These are phyloP conservation scores for Echium plantagineum DNA, from an alignment of 257 asterid genomes.

Conservation along the genomic window DNA sequence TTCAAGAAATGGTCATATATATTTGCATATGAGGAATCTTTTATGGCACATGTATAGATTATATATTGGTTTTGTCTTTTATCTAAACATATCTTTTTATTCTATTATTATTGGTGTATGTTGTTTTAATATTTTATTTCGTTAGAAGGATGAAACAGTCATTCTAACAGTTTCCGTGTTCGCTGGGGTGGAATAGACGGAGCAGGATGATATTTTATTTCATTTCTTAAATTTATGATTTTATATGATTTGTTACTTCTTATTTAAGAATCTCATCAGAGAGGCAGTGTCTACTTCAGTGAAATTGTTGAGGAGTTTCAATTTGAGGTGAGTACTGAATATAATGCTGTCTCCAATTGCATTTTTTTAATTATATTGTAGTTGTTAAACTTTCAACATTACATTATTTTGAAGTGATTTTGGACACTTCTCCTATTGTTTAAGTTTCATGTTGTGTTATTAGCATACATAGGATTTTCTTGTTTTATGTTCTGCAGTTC, in stretches of 20 bases:
- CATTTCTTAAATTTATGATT: neutral
- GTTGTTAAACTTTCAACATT: neutral
- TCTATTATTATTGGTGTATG: neutral
- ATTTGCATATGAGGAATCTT: neutral
- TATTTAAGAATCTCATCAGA: neutral
- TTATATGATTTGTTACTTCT: neutral
- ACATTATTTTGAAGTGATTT: too few species aligned
- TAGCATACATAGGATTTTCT: too few species aligned
- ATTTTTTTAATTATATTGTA: too few species aligned
- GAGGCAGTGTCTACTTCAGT: neutral
- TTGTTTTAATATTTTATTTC: too few species aligned
- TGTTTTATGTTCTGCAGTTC: too few species aligned
- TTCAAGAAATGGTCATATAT: neutral
- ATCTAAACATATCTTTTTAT: neutral
- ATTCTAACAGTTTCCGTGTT: too few species aligned
- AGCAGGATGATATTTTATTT: too few species aligned
- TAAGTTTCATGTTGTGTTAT: too few species aligned
- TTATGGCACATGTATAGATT: neutral
- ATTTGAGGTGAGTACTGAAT: neutral
- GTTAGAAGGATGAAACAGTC: too few species aligned
- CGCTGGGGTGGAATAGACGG: too few species aligned
- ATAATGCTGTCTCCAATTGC: neutral
- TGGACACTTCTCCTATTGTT: too few species aligned
- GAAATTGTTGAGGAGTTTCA: neutral
- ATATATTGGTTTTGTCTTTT: neutral